These are phyloP conservation scores for Fusarium sp. DNA, from an alignment of 2,329 filamentous ascomycete genomes.

Conservation along the genomic window DNA sequence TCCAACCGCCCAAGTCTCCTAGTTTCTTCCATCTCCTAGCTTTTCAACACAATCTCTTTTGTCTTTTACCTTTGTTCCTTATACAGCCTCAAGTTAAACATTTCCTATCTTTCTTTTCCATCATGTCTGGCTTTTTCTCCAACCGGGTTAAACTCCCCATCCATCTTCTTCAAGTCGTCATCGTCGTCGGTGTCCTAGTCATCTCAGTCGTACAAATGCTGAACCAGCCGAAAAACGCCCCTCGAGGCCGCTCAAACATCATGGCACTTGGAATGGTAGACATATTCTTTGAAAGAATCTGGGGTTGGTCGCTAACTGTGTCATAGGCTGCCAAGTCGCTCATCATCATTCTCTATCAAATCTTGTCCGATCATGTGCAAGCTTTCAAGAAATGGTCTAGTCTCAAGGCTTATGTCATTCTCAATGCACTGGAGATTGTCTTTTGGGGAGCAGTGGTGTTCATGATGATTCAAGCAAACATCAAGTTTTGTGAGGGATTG, in stretches of 20 bases:
- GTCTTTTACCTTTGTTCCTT: not conserved
- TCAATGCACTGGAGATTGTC: conserved; percentile 55
- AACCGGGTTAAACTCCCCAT: not conserved
- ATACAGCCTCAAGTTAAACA: not conserved
- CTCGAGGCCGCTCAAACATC: not conserved
- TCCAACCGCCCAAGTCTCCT: not conserved
- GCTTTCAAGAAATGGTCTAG: conserved; percentile 48
- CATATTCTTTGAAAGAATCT: rapidly evolving
- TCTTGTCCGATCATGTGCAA: not conserved
- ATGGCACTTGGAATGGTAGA: conserved; percentile 5
- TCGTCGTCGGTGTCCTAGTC: not conserved
- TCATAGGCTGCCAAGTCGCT: not conserved
- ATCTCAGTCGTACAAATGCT: not conserved
- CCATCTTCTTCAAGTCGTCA: not conserved
- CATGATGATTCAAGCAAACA: conserved; percentile 6
- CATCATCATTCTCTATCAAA: not conserved
- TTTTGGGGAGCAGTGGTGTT: conserved; percentile 50
- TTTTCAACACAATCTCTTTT: not conserved
- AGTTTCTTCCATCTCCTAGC: not conserved
- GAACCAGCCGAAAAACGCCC: not conserved
- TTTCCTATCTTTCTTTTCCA: not conserved
- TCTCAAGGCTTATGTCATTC: conserved; percentile 54
- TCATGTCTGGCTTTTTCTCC: not conserved
- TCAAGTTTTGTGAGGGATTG: not conserved
- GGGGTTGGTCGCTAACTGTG: not conserved